Conservation (phyloP, 2,329 filamentous ascomycete species). For the Colletotrichum lentis region DNA sequence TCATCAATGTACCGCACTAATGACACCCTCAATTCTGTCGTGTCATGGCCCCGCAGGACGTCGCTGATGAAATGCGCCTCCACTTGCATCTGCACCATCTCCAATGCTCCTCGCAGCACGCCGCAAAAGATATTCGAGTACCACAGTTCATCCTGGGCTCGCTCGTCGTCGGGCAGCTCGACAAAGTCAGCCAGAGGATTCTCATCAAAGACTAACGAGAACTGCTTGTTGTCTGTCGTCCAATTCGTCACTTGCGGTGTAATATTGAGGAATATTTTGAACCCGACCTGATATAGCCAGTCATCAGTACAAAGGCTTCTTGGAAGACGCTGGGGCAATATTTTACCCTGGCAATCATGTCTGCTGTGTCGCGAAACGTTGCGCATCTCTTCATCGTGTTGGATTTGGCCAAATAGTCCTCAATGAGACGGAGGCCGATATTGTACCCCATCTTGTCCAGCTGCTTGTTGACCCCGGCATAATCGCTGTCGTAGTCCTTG, state of each 20-base stretch:
- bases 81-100: constrained; percentile 99
- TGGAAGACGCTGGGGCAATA: no score
- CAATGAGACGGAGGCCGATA: constrained; percentile 92
- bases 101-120: constrained; percentile 85
- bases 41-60: constrained; percentile 89
- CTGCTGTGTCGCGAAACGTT: constrained; percentile 95
- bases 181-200: constrained; percentile 98
- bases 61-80: constrained; percentile 97
- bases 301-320: constrained; percentile 38
- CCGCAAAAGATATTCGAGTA: constrained; percentile 98
- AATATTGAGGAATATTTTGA: constrained; percentile 99
- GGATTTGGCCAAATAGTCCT: constrained; percentile 96
- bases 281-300: constrained; percentile 74
- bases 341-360: constrained; percentile 89
- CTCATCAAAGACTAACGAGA: constrained; percentile 95
- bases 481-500: constrained; percentile 94
- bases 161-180: constrained; percentile 92
- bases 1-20: constrained; percentile 95
- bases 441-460: constrained; percentile 99
- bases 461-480: constrained; percentile 95
- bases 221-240: constrained; percentile 95
- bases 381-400: constrained; percentile 86
- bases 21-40: constrained; percentile 95
- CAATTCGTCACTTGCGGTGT: constrained; percentile 93
- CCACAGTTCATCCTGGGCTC: constrained; percentile 96